Conservation (phyloP, 2,329 filamentous ascomycete genomes). For the Endothia cerciana region DNA sequence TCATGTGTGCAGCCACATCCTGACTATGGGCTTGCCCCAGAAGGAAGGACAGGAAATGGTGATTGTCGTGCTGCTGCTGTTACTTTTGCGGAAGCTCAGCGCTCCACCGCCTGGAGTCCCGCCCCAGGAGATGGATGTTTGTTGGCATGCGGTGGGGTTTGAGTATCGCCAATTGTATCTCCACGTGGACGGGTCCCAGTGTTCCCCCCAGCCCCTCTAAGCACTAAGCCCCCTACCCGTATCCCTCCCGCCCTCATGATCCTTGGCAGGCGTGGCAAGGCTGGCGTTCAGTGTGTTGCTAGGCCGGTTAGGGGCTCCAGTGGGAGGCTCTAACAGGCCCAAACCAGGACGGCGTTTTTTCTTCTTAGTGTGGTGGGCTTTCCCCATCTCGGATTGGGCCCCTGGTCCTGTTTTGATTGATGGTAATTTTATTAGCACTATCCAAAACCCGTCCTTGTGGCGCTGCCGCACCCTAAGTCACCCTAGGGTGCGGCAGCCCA, state of each 20-base stretch:
- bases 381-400: too few relatives aligned
- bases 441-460: not conserved
- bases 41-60: not conserved
- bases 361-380: too few relatives aligned
- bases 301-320: not conserved
- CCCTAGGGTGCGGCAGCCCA: too few relatives aligned
- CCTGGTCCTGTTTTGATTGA: conserved; percentile 4
- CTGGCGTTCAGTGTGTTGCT: not conserved
- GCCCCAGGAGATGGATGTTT: not conserved
- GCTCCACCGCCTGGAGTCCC: not conserved
- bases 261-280: not conserved
- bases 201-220: not conserved
- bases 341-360: not conserved
- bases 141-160: not conserved
- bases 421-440: conserved; percentile 3
- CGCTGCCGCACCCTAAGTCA: too few relatives aligned
- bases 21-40: not conserved
- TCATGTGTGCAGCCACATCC: too few relatives aligned
- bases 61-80: not conserved
- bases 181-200: not conserved
- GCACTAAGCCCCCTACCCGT: not conserved
- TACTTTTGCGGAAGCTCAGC: not conserved
- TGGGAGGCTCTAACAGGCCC: not conserved
- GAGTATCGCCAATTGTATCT: conserved; percentile 1
- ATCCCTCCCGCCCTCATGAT: not conserved